A percentile compares a stretch with the other conserved stretches of the same genome.
Conservation (phyloP, 495 filamentous ascomycete genomes). For the Aspergillus homomorphus region DNA sequence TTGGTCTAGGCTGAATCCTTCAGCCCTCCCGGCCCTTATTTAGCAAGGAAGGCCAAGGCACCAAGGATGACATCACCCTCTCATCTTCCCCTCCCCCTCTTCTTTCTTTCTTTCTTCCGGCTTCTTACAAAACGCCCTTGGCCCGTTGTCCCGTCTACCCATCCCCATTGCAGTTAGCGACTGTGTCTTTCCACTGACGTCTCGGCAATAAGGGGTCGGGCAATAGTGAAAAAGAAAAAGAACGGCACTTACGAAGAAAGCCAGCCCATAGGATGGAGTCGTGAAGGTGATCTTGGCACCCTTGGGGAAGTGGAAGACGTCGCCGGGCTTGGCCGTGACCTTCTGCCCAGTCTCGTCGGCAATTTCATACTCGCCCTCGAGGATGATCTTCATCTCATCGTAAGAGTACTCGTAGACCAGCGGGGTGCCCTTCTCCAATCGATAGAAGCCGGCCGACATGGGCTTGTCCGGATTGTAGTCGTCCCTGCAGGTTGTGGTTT, state of each 20-base stretch:
- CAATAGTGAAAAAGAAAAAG: not conserved
- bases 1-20: not conserved
- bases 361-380: constrained; percentile 75
- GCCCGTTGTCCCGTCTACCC: constrained; percentile 45
- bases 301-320: constrained; percentile 78
- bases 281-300: constrained; percentile 74
- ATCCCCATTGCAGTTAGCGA: constrained; percentile 10
- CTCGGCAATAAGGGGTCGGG: not conserved
- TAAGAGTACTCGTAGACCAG: constrained; percentile 74
- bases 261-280: constrained; percentile 66
- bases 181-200: not conserved
- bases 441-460: constrained; percentile 69
- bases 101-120: not conserved
- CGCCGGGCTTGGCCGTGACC: constrained; percentile 63
- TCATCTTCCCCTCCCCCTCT: not conserved
- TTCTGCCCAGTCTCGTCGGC: constrained; percentile 66
- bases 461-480: constrained; percentile 58
- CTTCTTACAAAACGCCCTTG: constrained; percentile 34
- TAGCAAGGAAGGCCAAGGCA: not conserved
- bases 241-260: constrained; percentile 54
- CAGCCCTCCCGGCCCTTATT: not conserved
- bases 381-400: constrained; percentile 77
- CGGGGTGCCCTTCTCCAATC: constrained; percentile 68
- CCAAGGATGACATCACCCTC: not conserved
- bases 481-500: constrained; percentile 35